phyloP scores from a whole-genome alignment of 352 stramenopile genomes.

The Phytopythium oedochilum region DNA sequence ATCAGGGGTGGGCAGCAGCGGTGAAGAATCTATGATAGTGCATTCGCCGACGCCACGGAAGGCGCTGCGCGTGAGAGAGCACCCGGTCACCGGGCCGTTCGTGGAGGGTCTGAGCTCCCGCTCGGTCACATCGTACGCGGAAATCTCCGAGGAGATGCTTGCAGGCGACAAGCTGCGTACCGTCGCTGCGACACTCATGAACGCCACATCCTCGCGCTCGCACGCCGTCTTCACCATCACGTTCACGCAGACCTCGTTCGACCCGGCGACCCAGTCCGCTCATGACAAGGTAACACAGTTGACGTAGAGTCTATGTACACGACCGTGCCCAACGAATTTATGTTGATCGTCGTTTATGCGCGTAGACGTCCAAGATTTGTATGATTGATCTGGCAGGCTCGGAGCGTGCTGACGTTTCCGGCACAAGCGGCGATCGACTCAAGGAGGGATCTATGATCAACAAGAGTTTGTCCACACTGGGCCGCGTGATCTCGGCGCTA shows the following conservation, averaged over 20 bases:
- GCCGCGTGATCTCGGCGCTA: conserved; percentile 82
- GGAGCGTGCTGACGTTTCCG: conserved; percentile 73
- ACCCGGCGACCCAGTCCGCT: conserved; percentile 44
- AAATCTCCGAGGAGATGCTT: conserved; percentile 75
- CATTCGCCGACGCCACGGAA: conserved; percentile 7
- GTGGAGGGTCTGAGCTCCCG: conserved; percentile 72
- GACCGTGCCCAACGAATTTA: neutral
- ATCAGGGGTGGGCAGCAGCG: neutral
- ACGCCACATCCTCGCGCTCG: conserved; percentile 92
- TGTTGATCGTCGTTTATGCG: neutral
- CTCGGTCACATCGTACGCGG: conserved; percentile 70
- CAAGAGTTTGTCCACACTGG: conserved; percentile 88
- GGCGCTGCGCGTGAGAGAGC: conserved; percentile 69
- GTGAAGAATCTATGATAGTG: conserved; percentile 4
- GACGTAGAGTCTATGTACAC: too few relatives aligned
- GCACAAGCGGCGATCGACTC: conserved; percentile 81
- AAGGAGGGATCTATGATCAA: conserved; percentile 93
- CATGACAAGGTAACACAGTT: conserved; percentile 70
- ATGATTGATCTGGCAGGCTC: conserved; percentile 85
- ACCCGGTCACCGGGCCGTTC: conserved; percentile 80
- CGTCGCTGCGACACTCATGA: conserved; percentile 96
- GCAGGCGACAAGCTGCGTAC: conserved; percentile 93
- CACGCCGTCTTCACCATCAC: conserved; percentile 98
- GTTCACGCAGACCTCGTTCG: conserved; percentile 73
- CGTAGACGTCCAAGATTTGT: conserved; percentile 79